Percentiles rank a stretch among this genome's conserved stretches.
phyloP scores from a whole-genome alignment of 805 yeast genomes.

The Pichia paraexigua region DNA sequence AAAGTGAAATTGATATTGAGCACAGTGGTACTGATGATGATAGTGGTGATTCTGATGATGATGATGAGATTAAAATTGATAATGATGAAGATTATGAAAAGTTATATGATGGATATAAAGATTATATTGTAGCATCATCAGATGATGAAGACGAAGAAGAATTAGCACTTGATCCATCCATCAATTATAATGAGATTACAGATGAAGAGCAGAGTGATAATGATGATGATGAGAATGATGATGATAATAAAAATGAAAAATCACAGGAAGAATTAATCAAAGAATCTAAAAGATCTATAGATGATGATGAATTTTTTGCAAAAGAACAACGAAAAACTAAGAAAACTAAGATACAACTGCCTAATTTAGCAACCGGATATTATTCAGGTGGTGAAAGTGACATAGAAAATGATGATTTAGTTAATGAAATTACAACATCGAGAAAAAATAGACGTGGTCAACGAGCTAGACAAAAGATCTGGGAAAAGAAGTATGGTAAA shows the following conservation, averaged over 20 bases:
- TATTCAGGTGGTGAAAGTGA: conserved; percentile 75
- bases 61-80: conserved; percentile 7
- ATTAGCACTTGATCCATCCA: conserved; percentile 24
- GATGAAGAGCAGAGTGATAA: conserved; percentile 47
- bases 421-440: conserved; percentile 40
- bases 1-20: background rate
- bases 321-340: conserved; percentile 13
- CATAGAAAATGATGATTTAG: conserved; percentile 41
- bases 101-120: conserved; percentile 20
- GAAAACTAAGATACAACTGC: conserved; percentile 36
- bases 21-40: too few species aligned
- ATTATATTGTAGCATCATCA: conserved; percentile 35
- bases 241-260: conserved; percentile 8
- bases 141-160: conserved; percentile 33
- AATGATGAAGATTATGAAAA: conserved; percentile 14
- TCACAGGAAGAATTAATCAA: conserved; percentile 34
- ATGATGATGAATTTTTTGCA: conserved; percentile 37
- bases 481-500: conserved; percentile 86
- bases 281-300: conserved; percentile 10
- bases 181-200: conserved; percentile 52
- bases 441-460: conserved; percentile 94
- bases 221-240: conserved; percentile 10
- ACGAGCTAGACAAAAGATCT: conserved; percentile 90
- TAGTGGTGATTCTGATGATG: conserved; percentile 14
- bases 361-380: conserved; percentile 73